These are phyloP conservation scores for Peniophora sp. DNA, from an alignment of 1,284 basidiomycete species.

Conservation along the genomic window DNA sequence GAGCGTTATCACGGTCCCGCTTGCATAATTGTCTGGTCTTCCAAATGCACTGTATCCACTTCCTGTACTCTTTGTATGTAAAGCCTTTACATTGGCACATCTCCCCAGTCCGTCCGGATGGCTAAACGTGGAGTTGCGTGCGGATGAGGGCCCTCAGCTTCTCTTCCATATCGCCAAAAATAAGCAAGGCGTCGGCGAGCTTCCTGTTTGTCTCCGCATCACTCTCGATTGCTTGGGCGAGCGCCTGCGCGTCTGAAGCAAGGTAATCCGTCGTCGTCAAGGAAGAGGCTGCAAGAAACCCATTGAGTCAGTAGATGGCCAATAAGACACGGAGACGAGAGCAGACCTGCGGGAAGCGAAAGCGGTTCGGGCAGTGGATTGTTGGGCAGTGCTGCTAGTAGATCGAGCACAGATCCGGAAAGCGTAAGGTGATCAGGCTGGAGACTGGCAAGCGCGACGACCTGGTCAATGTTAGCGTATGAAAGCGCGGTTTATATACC, in stretches of 20 bases:
- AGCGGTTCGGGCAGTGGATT: constrained; percentile 3
- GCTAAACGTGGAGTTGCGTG: too few species aligned
- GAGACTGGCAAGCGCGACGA: constrained; percentile 32
- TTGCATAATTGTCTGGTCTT: constrained; percentile 3
- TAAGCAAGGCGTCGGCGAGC: constrained; percentile 33
- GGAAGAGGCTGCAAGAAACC: not conserved
- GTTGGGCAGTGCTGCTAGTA: constrained; percentile 22
- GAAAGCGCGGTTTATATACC: too few species aligned
- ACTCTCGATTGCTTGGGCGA: constrained; percentile 25
- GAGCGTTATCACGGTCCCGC: constrained; percentile 37
- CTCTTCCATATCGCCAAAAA: constrained; percentile 35
- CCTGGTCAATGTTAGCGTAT: too few species aligned
- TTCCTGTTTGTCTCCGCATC: constrained; percentile 34
- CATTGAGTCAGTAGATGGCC: constrained; percentile 1
- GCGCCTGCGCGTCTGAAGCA: constrained; percentile 21
- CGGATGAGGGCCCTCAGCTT: constrained; percentile 28
- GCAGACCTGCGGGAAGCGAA: not conserved
- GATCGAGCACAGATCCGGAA: constrained; percentile 33
- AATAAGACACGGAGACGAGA: constrained; percentile 1
- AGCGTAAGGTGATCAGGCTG: constrained; percentile 39
- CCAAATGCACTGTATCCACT: too few species aligned
- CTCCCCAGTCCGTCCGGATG: too few species aligned
- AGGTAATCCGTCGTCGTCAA: constrained; percentile 24
- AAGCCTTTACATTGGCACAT: too few species aligned
- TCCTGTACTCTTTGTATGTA: too few species aligned